These are phyloP conservation scores for Phlebiopsis flavidoalba DNA, from an alignment of 768 basidiomycete genomes.

Conservation along the genomic window DNA sequence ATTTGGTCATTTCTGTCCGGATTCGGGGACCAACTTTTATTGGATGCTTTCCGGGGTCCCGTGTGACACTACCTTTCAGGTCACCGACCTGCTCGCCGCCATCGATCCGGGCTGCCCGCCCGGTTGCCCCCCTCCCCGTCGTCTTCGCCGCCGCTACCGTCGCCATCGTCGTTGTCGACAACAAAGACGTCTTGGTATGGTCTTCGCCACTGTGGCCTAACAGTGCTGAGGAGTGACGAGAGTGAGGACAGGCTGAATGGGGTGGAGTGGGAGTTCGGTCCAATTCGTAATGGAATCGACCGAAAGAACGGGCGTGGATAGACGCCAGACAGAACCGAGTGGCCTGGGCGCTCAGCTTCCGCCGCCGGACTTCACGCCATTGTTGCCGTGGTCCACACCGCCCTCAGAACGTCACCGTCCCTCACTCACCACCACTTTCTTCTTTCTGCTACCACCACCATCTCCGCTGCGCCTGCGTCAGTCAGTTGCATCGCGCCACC, in stretches of 20 bases:
- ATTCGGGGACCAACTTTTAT: no score
- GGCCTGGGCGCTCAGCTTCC: constrained; percentile 16
- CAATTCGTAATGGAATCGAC: constrained; percentile 1
- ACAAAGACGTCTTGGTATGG: not conserved
- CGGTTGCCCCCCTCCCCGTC: not conserved
- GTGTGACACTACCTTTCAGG: not conserved
- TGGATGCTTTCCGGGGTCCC: no score
- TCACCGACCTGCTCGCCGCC: constrained; percentile 9
- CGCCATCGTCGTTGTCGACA: not conserved
- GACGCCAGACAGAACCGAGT: constrained; percentile 5
- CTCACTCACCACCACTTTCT: constrained; percentile 26
- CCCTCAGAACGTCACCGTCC: no score
- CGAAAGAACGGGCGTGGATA: not conserved
- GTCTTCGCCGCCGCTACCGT: not conserved
- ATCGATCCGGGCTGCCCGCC: constrained; percentile 14
- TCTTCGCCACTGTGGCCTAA: not conserved
- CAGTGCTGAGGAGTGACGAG: no score
- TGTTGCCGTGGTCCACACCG: constrained; percentile 37
- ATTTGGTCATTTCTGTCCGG: no score
- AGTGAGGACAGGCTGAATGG: not conserved
- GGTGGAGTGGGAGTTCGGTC: constrained; percentile 1
- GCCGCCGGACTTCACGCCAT: constrained; percentile 31
- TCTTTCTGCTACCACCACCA: constrained; percentile 35
- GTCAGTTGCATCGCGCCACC: constrained; percentile 28
- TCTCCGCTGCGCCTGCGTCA: constrained; percentile 15